Evolutionary conservation across 176 grass and related monocot genomes (phyloP).

Genomic region (Secale cereale): DNA sequence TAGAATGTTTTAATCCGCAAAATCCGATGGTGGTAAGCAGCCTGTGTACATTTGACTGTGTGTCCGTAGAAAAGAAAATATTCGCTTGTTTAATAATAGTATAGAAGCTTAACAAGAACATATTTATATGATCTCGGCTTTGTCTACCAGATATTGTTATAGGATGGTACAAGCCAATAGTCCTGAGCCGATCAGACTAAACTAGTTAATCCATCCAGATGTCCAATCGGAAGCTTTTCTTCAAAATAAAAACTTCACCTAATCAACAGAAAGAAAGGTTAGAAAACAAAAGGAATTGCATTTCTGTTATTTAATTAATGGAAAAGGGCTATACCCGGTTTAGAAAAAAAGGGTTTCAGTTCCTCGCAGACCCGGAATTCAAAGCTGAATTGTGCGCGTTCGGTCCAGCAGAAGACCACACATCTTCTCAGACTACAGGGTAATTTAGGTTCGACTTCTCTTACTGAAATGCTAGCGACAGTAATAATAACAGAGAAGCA

Average conservation of each 20-base stretch:
- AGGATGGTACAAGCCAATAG: no score
- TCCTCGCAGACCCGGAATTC: not conserved
- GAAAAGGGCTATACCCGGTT: no score
- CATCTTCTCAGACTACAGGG: not conserved
- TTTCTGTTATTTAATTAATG: no score
- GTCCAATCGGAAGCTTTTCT: not conserved
- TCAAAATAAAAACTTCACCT: not conserved
- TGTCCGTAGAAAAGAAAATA: no score
- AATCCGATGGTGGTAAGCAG: no score
- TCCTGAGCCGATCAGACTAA: not conserved
- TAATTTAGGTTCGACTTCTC: not conserved
- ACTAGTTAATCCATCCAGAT: not conserved
- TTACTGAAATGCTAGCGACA: not conserved
- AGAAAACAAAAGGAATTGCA: no score
- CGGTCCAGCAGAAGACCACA: not conserved
- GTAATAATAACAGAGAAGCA: not conserved
- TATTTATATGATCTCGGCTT: no score
- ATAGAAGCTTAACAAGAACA: no score
- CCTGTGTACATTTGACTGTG: no score
- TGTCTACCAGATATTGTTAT: no score
- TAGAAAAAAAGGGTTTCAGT: not conserved
- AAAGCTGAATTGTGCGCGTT: not conserved
- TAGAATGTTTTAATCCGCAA: no score
- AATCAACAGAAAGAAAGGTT: not conserved
- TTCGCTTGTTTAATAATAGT: no score